Conservation (phyloP, 208 protist species). For the Herpetomonas samuelpessoai region DNA sequence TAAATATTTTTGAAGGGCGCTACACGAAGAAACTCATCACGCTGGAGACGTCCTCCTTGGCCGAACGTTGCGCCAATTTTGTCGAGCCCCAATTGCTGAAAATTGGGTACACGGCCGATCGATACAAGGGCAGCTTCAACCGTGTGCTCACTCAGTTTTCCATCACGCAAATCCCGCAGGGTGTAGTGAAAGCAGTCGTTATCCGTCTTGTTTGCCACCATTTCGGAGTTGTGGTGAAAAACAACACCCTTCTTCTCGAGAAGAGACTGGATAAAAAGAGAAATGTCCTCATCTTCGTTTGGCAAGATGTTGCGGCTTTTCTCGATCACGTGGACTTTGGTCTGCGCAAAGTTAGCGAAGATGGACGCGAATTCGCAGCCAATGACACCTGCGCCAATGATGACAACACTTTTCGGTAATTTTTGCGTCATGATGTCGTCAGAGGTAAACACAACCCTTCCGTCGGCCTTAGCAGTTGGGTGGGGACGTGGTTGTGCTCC, state of each 20-base stretch:
- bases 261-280: slow-evolving; percentile 77
- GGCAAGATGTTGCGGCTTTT: slow-evolving; percentile 82
- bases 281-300: slow-evolving; percentile 89
- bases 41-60: slow-evolving; percentile 27
- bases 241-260: slow-evolving; percentile 69
- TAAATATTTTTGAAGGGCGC: slow-evolving; percentile 84
- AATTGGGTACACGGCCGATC: slow-evolving; percentile 79
- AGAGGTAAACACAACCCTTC: slow-evolving; percentile 82
- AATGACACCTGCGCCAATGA: slow-evolving; percentile 91
- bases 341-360: slow-evolving; percentile 88
- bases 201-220: slow-evolving; percentile 62
- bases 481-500: slow-evolving; percentile 79
- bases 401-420: slow-evolving; percentile 86
- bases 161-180: slow-evolving; percentile 52
- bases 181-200: slow-evolving; percentile 80
- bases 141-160: slow-evolving; percentile 34
- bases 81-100: slow-evolving; percentile 49
- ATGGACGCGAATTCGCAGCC: slow-evolving; percentile 92
- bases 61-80: slow-evolving; percentile 51
- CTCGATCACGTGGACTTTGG: slow-evolving; percentile 86
- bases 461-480: slow-evolving; percentile 64
- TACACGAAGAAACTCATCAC: slow-evolving; percentile 67
- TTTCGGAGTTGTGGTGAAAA: slow-evolving; percentile 83
- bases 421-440: slow-evolving; percentile 87
- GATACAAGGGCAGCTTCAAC: slow-evolving; percentile 86